A percentile compares a stretch with the other conserved stretches of the same genome.
These are phyloP conservation scores for Holtermannia corniformis DNA, from an alignment of 768 basidiomycete genomes.

Conservation along the genomic window DNA sequence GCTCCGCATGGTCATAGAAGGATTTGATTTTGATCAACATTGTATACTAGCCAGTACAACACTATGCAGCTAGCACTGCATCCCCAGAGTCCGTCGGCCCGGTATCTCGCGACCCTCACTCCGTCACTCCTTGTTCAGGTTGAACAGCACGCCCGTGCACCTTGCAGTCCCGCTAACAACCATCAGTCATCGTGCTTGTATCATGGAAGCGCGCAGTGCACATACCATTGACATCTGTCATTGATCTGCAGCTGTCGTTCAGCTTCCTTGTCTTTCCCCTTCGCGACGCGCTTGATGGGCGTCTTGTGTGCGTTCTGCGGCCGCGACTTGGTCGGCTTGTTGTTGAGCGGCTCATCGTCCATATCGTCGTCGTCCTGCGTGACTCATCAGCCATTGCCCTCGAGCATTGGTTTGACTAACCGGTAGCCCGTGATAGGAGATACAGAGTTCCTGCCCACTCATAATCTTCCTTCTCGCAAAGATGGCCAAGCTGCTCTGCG, in stretches of 20 bases:
- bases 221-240: neutral
- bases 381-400: neutral
- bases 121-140: neutral
- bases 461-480: conserved; percentile 27
- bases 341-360: neutral
- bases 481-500: conserved; percentile 26
- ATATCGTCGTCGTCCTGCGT: conserved; percentile 7
- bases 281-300: neutral
- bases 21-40: too few species aligned
- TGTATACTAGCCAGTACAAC: too few species aligned
- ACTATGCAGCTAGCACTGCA: too few species aligned
- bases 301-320: neutral
- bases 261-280: neutral
- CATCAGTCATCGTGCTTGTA: too few species aligned
- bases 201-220: neutral
- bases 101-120: too few species aligned
- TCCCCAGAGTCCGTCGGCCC: too few species aligned
- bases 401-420: conserved; percentile 10
- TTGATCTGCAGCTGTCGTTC: neutral
- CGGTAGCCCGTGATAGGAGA: conserved; percentile 37
- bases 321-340: neutral
- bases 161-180: neutral
- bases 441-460: conserved; percentile 32
- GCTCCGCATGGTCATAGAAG: too few species aligned
- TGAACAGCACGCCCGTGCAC: neutral